phyloP scores from a whole-genome alignment of 169 alveolate species.

The Perkinsus olseni region DNA sequence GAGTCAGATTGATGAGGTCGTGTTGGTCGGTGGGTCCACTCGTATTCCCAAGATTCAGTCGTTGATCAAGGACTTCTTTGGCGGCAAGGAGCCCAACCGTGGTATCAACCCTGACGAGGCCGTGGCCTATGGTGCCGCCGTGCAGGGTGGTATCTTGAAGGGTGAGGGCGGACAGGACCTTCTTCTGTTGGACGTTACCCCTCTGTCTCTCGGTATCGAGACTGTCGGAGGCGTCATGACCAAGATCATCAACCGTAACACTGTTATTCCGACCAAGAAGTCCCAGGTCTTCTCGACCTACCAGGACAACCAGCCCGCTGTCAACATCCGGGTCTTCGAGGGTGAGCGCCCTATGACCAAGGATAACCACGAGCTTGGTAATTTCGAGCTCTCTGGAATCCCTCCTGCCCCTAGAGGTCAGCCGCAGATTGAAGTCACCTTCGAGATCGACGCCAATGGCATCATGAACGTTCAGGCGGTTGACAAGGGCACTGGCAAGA shows the following conservation, averaged over 20 bases:
- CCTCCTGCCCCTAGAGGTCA: slow-evolving; percentile 92
- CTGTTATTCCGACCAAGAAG: slow-evolving; percentile 90
- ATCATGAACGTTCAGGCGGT: slow-evolving; percentile 85
- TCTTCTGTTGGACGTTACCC: slow-evolving; percentile 83
- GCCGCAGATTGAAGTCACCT: slow-evolving; percentile 87
- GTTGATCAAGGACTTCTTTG: slow-evolving; percentile 81
- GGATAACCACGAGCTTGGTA: slow-evolving; percentile 87
- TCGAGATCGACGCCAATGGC: slow-evolving; percentile 89
- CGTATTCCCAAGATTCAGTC: slow-evolving; percentile 86
- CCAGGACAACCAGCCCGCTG: slow-evolving; percentile 89
- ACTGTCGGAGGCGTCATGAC: slow-evolving; percentile 95
- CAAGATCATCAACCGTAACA: slow-evolving; percentile 80
- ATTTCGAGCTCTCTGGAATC: slow-evolving; percentile 87
- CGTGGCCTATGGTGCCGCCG: slow-evolving; percentile 89
- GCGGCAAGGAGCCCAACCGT: slow-evolving; percentile 82
- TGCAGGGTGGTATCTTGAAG: slow-evolving; percentile 83
- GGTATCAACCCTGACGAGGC: slow-evolving; percentile 92
- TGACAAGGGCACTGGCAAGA: slow-evolving; percentile 88
- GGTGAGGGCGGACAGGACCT: slow-evolving; percentile 81
- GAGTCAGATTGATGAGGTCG: slow-evolving; percentile 88
- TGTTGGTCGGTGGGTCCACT: slow-evolving; percentile 90
- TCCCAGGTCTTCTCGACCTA: slow-evolving; percentile 88
- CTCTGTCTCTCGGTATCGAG: slow-evolving; percentile 91
- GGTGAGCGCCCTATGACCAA: slow-evolving; percentile 94
- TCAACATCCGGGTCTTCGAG: slow-evolving; percentile 85